Conservation (phyloP, 192 early-diverging fungal species). For the Linderina pennispora region DNA sequence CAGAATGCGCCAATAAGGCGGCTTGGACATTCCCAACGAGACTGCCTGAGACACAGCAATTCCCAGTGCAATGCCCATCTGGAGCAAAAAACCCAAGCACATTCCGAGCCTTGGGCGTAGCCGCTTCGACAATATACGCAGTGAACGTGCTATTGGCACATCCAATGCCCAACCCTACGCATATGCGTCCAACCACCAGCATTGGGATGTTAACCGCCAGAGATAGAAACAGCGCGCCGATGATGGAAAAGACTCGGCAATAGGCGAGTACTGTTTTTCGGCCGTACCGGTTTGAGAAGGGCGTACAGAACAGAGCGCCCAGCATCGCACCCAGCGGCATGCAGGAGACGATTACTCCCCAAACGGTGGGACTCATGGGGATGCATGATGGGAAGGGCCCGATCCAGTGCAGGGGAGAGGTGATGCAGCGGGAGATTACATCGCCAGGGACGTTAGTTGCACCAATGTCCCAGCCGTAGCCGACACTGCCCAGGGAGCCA, state of each 20-base stretch:
- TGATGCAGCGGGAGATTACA: constrained; percentile 39
- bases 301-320: constrained; percentile 53
- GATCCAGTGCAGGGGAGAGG: constrained; percentile 12
- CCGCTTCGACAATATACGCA: constrained; percentile 69
- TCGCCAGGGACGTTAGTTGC: constrained; percentile 51
- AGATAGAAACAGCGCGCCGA: constrained; percentile 52
- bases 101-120: constrained; percentile 62
- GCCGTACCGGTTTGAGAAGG: constrained; percentile 51
- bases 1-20: constrained; percentile 65
- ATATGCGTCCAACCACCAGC: constrained; percentile 57
- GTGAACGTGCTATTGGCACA: constrained; percentile 50
- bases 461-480: constrained; percentile 46
- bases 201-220: constrained; percentile 51
- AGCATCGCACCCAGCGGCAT: constrained; percentile 56
- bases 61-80: constrained; percentile 67
- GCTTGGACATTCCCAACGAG: constrained; percentile 50
- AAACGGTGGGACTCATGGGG: constrained; percentile 22
- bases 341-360: constrained; percentile 50
- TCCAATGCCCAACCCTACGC: constrained; percentile 65
- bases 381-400: constrained; percentile 26
- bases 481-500: constrained; percentile 28
- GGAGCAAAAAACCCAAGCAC: constrained; percentile 61
- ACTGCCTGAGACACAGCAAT: constrained; percentile 56
- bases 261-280: constrained; percentile 57
- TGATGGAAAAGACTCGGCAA: constrained; percentile 56